Conservation (phyloP, 768 basidiomycete species). For the Amanita exitialis region DNA sequence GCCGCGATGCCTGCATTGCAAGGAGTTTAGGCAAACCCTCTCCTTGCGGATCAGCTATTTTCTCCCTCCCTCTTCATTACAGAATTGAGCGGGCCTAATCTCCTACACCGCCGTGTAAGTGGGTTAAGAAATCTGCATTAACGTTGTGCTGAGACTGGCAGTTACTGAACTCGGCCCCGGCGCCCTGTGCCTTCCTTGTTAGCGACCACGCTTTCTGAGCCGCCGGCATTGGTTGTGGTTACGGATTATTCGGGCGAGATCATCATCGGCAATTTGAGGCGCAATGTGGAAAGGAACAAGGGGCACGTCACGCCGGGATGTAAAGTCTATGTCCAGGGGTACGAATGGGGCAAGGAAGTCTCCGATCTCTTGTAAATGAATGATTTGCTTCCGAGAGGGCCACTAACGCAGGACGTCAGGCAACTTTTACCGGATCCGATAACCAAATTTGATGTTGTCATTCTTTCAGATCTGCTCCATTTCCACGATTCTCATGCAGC, state of each 20-base stretch:
- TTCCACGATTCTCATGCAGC: constrained; percentile 51
- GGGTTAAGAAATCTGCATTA: constrained; percentile 1
- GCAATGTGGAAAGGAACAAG: constrained; percentile 45
- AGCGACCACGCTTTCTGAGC: constrained; percentile 28
- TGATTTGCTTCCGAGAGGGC: background rate
- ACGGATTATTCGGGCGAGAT: constrained; percentile 63
- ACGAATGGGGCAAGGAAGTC: constrained; percentile 57
- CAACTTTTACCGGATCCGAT: constrained; percentile 11
- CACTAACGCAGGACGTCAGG: constrained; percentile 7
- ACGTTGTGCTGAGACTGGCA: constrained; percentile 12
- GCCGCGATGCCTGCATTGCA: constrained; percentile 6
- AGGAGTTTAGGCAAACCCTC: constrained; percentile 46
- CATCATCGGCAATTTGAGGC: constrained; percentile 46
- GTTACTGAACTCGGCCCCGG: constrained; percentile 70
- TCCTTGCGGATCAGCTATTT: constrained; percentile 66
- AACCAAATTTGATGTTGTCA: constrained; percentile 43
- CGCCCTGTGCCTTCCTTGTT: constrained; percentile 58
- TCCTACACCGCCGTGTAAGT: constrained; percentile 32
- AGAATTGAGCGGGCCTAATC: constrained; percentile 49
- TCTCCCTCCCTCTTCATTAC: constrained; percentile 60
- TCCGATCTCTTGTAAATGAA: constrained; percentile 35
- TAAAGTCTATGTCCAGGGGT: constrained; percentile 34
- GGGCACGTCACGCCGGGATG: constrained; percentile 25
- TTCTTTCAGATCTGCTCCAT: constrained; percentile 67
- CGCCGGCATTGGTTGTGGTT: constrained; percentile 44